phyloP scores from a whole-genome alignment of 164 flowering plant species.

The Nymphaea colorata region DNA sequence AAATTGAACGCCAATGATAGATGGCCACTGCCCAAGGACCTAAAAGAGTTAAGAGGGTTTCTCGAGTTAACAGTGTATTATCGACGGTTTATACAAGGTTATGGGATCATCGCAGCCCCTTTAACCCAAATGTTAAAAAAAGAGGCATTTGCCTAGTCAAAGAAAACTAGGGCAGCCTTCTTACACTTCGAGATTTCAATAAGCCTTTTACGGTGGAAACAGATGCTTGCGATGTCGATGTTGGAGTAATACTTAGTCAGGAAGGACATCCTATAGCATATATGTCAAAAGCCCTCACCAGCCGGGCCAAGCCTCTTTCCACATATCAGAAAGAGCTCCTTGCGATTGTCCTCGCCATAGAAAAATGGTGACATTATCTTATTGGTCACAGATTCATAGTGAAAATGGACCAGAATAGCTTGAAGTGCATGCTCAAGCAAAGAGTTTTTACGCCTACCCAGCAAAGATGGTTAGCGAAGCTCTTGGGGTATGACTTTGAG shows the following conservation, averaged over 20 bases:
- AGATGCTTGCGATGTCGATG: background rate
- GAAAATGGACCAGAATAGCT: background rate
- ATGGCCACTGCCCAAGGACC: constrained; percentile 4
- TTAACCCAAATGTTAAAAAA: no score
- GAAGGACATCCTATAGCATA: background rate
- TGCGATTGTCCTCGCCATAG: background rate
- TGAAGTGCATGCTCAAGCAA: background rate
- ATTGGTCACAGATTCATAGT: background rate
- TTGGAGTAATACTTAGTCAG: background rate
- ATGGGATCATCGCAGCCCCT: no score
- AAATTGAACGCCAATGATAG: background rate
- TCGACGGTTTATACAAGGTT: no score
- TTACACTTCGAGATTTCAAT: background rate
- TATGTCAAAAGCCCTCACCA: background rate
- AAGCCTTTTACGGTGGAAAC: constrained; percentile 1
- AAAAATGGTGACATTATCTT: constrained; percentile 1
- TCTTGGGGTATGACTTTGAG: background rate
- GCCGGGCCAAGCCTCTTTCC: background rate
- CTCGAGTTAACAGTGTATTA: no score
- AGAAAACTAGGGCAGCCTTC: background rate
- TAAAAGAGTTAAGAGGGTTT: no score
- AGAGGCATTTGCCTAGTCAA: no score
- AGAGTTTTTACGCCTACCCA: background rate
- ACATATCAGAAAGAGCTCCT: background rate
- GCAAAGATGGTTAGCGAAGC: constrained; percentile 1